phyloP scores from a whole-genome alignment of 2,329 filamentous ascomycete species.

The Phoma herbarum region DNA sequence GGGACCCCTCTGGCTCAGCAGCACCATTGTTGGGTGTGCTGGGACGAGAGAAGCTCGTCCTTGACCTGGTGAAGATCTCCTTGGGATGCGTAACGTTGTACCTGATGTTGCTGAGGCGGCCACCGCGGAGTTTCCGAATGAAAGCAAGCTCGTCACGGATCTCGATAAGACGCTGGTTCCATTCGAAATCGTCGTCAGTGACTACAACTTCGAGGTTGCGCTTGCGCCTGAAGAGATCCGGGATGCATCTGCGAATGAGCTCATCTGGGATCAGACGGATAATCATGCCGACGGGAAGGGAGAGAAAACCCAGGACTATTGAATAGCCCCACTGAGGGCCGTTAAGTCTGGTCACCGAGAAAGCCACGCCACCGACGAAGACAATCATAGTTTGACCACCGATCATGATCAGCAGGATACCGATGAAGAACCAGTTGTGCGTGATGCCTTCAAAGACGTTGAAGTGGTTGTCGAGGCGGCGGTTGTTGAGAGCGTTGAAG shows the following conservation, averaged over 20 bases:
- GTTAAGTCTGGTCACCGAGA: conserved; percentile 75
- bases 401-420: conserved; percentile 86
- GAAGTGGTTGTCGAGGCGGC: conserved; percentile 90
- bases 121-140: conserved; percentile 81
- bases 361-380: conserved; percentile 82
- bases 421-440: conserved; percentile 88
- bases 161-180: conserved; percentile 76
- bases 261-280: conserved; percentile 85
- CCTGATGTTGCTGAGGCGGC: conserved; percentile 80
- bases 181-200: conserved; percentile 60
- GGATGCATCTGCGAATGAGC: conserved; percentile 59
- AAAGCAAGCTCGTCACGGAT: conserved; percentile 83
- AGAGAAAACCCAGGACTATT: conserved; percentile 82
- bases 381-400: conserved; percentile 90
- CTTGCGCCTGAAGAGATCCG: conserved; percentile 54
- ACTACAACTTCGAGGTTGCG: conserved; percentile 54
- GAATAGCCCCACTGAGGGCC: conserved; percentile 88
- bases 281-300: conserved; percentile 81
- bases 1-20: conserved; percentile 47
- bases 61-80: conserved; percentile 69
- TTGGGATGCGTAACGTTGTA: conserved; percentile 80
- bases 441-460: conserved; percentile 93
- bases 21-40: conserved; percentile 68
- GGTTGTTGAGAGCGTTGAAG: conserved; percentile 98
- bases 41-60: conserved; percentile 71